phyloP scores from a whole-genome alignment of 78 protist species.

The Protostelium mycophagum region DNA sequence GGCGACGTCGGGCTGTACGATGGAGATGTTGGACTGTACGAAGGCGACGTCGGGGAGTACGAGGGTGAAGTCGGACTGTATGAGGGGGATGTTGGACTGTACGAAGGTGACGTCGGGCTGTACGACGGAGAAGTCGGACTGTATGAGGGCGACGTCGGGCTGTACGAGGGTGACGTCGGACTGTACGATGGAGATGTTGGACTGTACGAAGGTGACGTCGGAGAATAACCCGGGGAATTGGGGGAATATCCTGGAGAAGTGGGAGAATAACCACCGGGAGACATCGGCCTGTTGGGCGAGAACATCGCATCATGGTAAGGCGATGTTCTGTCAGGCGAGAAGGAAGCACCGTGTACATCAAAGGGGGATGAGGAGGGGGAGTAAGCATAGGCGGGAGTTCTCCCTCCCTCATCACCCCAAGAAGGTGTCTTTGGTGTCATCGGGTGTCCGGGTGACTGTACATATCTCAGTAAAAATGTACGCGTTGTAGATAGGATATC shows the following conservation, averaged over 20 bases:
- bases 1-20: slow-evolving; percentile 34
- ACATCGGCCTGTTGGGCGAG: slow-evolving; percentile 72
- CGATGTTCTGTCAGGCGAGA: slow-evolving; percentile 39
- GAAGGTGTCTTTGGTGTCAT: slow-evolving; percentile 52
- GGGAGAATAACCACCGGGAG: slow-evolving; percentile 72
- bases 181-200: slow-evolving; percentile 82
- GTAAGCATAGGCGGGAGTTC: slow-evolving; percentile 64
- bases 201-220: slow-evolving; percentile 78
- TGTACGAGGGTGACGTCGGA: slow-evolving; percentile 86
- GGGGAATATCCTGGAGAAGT: slow-evolving; percentile 52
- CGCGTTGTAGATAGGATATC: slow-evolving; percentile 73
- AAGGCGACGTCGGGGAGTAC: slow-evolving; percentile 69
- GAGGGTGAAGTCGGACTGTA: slow-evolving; percentile 83
- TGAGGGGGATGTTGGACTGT: slow-evolving; percentile 67
- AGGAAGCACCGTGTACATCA: slow-evolving; percentile 53
- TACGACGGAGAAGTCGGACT: slow-evolving; percentile 82
- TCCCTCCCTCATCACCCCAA: slow-evolving; percentile 58
- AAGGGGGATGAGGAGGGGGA: slow-evolving; percentile 62
- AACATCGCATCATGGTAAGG: slow-evolving; percentile 76
- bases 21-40: slow-evolving; percentile 71
- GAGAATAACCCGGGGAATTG: slow-evolving; percentile 46
- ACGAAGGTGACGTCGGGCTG: slow-evolving; percentile 59
- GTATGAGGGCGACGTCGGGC: slow-evolving; percentile 69
- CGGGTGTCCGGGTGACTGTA: slow-evolving; percentile 29
- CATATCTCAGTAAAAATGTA: slow-evolving; percentile 53